Evolutionary conservation across 2,329 filamentous ascomycete species (phyloP), one percentile per base, ranked within the genome.

Genomic region (Pestalotiopsis sp.): DNA sequence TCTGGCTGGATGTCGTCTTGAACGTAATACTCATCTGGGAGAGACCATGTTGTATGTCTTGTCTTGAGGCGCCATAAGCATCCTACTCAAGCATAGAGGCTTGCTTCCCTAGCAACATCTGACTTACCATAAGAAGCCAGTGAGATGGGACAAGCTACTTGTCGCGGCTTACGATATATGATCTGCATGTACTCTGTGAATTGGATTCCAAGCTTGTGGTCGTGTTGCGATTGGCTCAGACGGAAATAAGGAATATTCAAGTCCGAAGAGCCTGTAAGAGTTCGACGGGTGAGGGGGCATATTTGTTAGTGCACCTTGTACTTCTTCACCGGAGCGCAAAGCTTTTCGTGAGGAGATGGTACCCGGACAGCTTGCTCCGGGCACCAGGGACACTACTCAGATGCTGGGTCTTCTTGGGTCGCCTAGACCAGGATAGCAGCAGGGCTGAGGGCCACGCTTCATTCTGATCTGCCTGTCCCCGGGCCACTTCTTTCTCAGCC

Each of bases 351-450:
- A 41, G 20, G 59, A 61, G 31, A 40, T 14, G 59, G 25, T 52
- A 52, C 45, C 56, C 59, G 59, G 59, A 61, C 59, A 61, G 12
- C 14, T 40, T 61, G 59, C 31, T 61, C 59, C 59, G 59, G 59
- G 17, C 31, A 36, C 59, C 38, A 61, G 59, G 59, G 27, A 31
- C 27, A 31, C 27, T 31, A 61, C 12, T n/a, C 58, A 27, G 13
- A 3, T 14, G 20, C 14, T 59, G 45, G 20, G 45, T 59, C 25
- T 59, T 52, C 45, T 59, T 61, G 25, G 13, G 36, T 36, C 3
- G 59, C 59, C 36, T n/a, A 61, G 38, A 36, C 25, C 14, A 61
- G n/a, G 25, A 36, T 20, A 36, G 27, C 27, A 61, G 59, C 25
- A 59, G 23, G 27, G 57, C 45, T 52, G 45, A 52, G 17, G 20